These are phyloP conservation scores for Tremella fuciformis DNA, from an alignment of 768 basidiomycete species.

Conservation along the genomic window DNA sequence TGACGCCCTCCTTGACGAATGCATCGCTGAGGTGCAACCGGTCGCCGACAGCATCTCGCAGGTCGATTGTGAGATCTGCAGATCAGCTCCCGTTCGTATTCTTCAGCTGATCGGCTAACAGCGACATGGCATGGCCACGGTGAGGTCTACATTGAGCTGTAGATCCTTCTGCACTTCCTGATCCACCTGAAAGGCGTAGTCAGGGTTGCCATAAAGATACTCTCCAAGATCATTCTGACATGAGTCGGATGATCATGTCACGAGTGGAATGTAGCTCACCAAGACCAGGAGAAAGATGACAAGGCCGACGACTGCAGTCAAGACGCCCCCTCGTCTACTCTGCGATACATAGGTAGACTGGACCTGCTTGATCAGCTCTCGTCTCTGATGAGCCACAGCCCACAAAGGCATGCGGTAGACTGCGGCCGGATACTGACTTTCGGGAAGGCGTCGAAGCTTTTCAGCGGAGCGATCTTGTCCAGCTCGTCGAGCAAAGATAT, in stretches of 20 bases:
- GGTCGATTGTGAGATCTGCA: conserved; percentile 76
- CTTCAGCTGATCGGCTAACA: conserved; percentile 58
- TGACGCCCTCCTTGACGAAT: conserved; percentile 79
- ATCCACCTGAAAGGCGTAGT: conserved; percentile 85
- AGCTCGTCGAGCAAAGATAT: conserved; percentile 45
- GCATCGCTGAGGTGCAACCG: conserved; percentile 75
- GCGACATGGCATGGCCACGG: conserved; percentile 87
- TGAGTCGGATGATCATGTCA: not conserved
- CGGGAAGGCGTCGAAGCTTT: conserved; percentile 52
- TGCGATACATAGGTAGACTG: conserved; percentile 46
- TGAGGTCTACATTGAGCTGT: conserved; percentile 86
- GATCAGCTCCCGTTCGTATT: not conserved
- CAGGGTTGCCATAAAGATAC: conserved; percentile 90
- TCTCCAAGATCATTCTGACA: conserved; percentile 77
- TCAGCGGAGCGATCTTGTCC: conserved; percentile 49
- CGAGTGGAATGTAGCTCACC: conserved; percentile 16
- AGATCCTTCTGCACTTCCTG: conserved; percentile 59
- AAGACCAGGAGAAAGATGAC: conserved; percentile 48
- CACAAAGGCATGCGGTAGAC: not conserved
- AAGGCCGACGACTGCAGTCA: conserved; percentile 41
- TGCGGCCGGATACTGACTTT: conserved; percentile 30
- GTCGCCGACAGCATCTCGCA: conserved; percentile 92
- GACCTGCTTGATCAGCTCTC: conserved; percentile 23
- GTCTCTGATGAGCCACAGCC: not conserved
- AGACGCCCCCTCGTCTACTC: conserved; percentile 44